Evolutionary conservation across 768 basidiomycete genomes (phyloP).

Genomic region (Amanita fuliginea): DNA sequence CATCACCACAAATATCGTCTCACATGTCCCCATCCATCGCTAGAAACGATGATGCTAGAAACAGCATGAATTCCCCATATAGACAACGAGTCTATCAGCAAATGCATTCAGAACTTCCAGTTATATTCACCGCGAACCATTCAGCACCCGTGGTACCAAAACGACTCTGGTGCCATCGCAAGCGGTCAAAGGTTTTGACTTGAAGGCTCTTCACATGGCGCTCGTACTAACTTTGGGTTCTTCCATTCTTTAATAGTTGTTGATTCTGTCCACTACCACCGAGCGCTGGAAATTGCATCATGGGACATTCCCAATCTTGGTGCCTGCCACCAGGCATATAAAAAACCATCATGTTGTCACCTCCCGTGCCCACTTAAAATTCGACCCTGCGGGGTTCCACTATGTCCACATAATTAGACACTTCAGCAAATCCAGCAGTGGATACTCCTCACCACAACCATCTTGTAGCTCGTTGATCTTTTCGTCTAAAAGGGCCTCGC

Average conservation of each 20-base stretch:
- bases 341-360: background rate
- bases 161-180: background rate
- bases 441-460: constrained; percentile 39
- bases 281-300: constrained; percentile 12
- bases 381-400: background rate
- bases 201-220: constrained; percentile 3
- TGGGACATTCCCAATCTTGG: constrained; percentile 17
- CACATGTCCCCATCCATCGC: background rate
- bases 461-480: constrained; percentile 27
- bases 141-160: background rate
- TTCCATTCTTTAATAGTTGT: constrained; percentile 11
- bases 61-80: constrained; percentile 1
- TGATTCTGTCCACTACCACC: constrained; percentile 11
- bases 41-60: background rate
- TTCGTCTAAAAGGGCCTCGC: constrained; percentile 25
- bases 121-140: background rate
- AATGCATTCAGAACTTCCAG: background rate
- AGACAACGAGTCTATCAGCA: background rate
- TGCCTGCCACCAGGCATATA: constrained; percentile 14
- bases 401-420: constrained; percentile 5
- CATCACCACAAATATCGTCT: background rate
- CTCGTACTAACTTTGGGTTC: constrained; percentile 9
- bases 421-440: constrained; percentile 27
- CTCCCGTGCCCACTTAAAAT: background rate
- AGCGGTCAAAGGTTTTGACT: constrained; percentile 8